Evolutionary conservation across 169 alveolate genomes (phyloP).

Genomic region (Babesia divergens): DNA sequence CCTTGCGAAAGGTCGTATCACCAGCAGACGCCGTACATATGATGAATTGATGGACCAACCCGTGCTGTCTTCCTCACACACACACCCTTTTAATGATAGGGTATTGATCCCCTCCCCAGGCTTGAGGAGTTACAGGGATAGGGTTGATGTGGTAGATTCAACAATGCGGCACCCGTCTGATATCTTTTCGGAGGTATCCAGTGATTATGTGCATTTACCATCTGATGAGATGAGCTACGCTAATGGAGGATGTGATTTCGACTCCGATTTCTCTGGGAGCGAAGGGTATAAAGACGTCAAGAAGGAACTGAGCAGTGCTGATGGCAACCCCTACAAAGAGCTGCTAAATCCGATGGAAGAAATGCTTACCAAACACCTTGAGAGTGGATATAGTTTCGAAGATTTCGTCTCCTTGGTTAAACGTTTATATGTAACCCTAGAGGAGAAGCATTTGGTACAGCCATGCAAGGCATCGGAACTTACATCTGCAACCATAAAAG

Average conservation of each 20-base stretch:
- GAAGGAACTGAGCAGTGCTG: neutral
- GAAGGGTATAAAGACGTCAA: neutral
- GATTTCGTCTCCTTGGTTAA: neutral
- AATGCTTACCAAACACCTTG: neutral
- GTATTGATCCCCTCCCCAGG: neutral
- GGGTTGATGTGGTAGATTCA: neutral
- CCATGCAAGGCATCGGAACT: no score
- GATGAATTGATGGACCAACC: no score
- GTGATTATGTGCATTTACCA: slow-evolving; percentile 8
- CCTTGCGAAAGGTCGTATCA: no score
- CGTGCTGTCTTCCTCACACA: no score
- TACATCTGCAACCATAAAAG: no score
- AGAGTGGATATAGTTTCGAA: neutral
- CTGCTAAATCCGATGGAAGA: neutral
- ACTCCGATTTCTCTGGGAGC: neutral
- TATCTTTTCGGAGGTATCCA: neutral
- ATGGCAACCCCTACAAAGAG: neutral
- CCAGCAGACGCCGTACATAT: no score
- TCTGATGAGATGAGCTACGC: neutral
- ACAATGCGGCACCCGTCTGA: neutral
- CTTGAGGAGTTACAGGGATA: neutral
- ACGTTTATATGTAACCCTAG: neutral
- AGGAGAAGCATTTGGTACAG: no score
- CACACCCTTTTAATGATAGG: no score
- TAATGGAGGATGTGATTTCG: neutral